Base-by-base conservation (phyloP, 768 basidiomycete species). In the Candolleomyces eurysporus region DNA sequence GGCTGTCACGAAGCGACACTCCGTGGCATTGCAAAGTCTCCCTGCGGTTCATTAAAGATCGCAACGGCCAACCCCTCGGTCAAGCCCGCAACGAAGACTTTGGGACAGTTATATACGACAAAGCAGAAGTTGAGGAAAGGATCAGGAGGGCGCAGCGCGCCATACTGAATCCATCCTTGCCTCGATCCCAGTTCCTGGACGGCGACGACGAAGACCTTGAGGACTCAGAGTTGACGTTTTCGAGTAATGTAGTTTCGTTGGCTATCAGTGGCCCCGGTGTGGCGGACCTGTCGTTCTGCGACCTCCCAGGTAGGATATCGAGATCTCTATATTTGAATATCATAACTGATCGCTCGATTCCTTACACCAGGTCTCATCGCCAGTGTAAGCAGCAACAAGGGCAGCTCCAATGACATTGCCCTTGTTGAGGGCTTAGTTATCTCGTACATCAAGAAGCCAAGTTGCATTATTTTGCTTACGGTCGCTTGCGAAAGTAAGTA, bases 71-170 rank as follows among this genome's bases (percentile, higher is more conserved):
- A 36, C 71, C 75, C 0, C 70, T 80, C 1, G 75, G 76, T 3
- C 75, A 78, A 62, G 75, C 77, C 8, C 70, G 65, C 4, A 77
- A 76, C 3, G 70, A 79, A 39, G n/a, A 62, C 0, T 87, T 86
- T 48, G 86, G 86, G 0, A 65, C 65, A 0, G 65, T 75, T 0
- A 88, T 91, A 36, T 75, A 69, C 42, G 73, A 82, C 56, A 85
- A 84, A 63, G 63, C 67, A 0, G 67, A 79, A 0, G 89, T 91
- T 1, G 87, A 90, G 60, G 87, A 88, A 3, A 78, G 87, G 3
- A 86, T 91, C 55, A 77, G 85, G 14, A 78, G 85, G 0, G 89
- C 89, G 0, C 89, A 90, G 63, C 73, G 75, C 1, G 89, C 88
- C 0, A 85, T 90, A 22, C 75, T 90, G 7, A 88, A 88, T 57